A percentile compares a stretch with the other conserved stretches of the same genome.
Conservation (phyloP, 257 asterid genomes). For the Osmanthus fragrans region DNA sequence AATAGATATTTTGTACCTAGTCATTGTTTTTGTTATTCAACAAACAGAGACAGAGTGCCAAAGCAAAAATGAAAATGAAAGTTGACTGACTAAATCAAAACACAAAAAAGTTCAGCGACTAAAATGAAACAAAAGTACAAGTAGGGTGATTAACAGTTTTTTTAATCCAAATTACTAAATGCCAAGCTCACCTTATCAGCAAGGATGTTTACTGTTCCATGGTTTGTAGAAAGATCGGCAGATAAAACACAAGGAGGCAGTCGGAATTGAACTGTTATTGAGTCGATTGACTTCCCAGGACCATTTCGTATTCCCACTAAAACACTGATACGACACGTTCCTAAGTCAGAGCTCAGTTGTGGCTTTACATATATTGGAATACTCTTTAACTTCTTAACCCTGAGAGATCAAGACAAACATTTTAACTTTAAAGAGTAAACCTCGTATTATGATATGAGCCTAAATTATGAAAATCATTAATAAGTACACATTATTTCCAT, state of each 20-base stretch:
- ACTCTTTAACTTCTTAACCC: slow-evolving; percentile 88
- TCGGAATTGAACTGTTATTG: slow-evolving; percentile 65
- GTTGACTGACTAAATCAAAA: background rate
- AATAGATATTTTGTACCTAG: too few relatives aligned
- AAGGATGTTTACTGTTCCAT: slow-evolving; percentile 82
- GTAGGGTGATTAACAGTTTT: background rate
- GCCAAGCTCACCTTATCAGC: slow-evolving; percentile 64
- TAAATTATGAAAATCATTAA: slow-evolving; percentile 1
- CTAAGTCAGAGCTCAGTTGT: slow-evolving; percentile 78
- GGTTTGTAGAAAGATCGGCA: slow-evolving; percentile 75
- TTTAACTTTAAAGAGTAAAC: slow-evolving; percentile 6
- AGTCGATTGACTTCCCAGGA: slow-evolving; percentile 84
- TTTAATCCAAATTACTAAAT: background rate
- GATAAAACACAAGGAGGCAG: slow-evolving; percentile 75
- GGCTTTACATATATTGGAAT: slow-evolving; percentile 93
- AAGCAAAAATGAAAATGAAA: background rate
- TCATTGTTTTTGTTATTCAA: too few relatives aligned
- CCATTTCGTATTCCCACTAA: slow-evolving; percentile 76
- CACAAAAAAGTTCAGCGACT: background rate
- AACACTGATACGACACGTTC: slow-evolving; percentile 73
- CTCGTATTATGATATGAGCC: background rate
- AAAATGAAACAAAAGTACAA: background rate
- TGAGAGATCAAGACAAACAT: slow-evolving; percentile 26
- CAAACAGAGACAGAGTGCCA: too few relatives aligned
- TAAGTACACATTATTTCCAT: background rate